Percentiles rank a stretch among this genome's conserved stretches.
Evolutionary conservation across 768 basidiomycete species (phyloP).

Genomic region (Boletus huronensis): DNA sequence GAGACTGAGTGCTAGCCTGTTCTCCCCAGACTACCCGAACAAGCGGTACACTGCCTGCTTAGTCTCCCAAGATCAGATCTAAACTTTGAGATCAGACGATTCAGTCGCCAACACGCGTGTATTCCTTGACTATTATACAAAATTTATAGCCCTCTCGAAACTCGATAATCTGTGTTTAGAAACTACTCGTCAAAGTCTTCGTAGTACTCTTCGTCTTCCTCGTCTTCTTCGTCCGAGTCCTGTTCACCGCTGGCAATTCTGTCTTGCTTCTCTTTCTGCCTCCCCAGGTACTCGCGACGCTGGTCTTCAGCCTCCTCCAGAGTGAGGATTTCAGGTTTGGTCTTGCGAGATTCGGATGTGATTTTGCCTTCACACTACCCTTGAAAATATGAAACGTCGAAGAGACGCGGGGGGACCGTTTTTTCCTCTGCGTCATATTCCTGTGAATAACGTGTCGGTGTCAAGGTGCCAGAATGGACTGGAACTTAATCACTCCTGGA

Average conservation of each 20-base stretch:
- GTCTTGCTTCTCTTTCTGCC: constrained; percentile 3
- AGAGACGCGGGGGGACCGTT: constrained; percentile 16
- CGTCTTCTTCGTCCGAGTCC: constrained; percentile 10
- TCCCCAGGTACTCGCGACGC: constrained; percentile 3
- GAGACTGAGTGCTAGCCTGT: background rate
- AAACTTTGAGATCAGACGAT: too few species aligned
- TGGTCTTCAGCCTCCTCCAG: constrained; percentile 13
- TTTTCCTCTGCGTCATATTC: constrained; percentile 25
- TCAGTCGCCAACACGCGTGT: too few species aligned
- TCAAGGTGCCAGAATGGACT: background rate
- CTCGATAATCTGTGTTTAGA: background rate
- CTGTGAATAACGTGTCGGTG: constrained; percentile 8
- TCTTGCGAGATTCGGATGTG: constrained; percentile 19
- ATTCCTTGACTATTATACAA: too few species aligned
- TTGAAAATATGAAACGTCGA: constrained; percentile 20
- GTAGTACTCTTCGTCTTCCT: constrained; percentile 4
- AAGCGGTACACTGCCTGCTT: background rate
- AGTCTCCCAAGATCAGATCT: too few species aligned
- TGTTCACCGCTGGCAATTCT: constrained; percentile 9
- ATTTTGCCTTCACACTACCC: constrained; percentile 25
- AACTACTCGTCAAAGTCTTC: background rate
- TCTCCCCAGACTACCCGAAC: background rate
- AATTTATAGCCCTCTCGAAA: too few species aligned
- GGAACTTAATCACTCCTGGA: background rate
- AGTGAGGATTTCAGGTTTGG: constrained; percentile 22